A percentile compares a stretch with the other conserved stretches of the same genome.
Evolutionary conservation across 2,329 filamentous ascomycete genomes (phyloP).

Genomic region (Ascochyta fabae): DNA sequence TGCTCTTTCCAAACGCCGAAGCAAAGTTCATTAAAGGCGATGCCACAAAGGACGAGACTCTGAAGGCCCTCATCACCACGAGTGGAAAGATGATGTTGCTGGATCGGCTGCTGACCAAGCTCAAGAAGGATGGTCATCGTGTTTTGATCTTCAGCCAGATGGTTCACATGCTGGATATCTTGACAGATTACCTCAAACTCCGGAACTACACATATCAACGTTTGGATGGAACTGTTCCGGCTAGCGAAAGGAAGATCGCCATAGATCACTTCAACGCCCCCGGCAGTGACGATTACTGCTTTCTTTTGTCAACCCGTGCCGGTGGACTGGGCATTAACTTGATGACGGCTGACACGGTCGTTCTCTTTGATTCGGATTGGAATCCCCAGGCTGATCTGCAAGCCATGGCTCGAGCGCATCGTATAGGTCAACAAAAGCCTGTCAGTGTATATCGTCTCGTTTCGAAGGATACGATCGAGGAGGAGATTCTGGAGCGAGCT

Average conservation of each 20-base stretch:
- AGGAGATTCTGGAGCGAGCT: conserved; percentile 94
- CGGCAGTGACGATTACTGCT: conserved; percentile 94
- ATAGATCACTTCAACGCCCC: conserved; percentile 99
- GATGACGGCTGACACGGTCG: conserved; percentile 97
- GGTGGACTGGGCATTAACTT: conserved; percentile 98
- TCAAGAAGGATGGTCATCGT: conserved; percentile 91
- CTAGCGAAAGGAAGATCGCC: conserved; percentile 84
- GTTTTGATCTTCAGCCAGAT: conserved; percentile 99
- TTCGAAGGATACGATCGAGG: conserved; percentile 97
- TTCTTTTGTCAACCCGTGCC: conserved; percentile 91
- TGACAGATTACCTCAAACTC: conserved; percentile 90
- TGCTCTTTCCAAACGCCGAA: conserved; percentile 95
- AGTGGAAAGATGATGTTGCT: conserved; percentile 99
- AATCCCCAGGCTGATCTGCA: conserved; percentile 98
- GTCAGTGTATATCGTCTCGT: conserved; percentile 97
- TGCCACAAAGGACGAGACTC: conserved; percentile 82
- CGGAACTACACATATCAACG: conserved; percentile 96
- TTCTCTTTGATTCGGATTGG: conserved; percentile 98
- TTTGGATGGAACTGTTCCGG: conserved; percentile 91
- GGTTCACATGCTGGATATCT: conserved; percentile 97
- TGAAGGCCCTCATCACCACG: conserved; percentile 92
- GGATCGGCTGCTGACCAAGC: conserved; percentile 90
- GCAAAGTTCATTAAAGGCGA: conserved; percentile 84
- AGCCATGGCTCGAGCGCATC: conserved; percentile 97
- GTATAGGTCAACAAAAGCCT: conserved; percentile 94